A percentile compares a stretch with the other conserved stretches of the same genome.
These are phyloP conservation scores for Letharia columbiana DNA, from an alignment of 495 filamentous ascomycete species.

Conservation along the genomic window DNA sequence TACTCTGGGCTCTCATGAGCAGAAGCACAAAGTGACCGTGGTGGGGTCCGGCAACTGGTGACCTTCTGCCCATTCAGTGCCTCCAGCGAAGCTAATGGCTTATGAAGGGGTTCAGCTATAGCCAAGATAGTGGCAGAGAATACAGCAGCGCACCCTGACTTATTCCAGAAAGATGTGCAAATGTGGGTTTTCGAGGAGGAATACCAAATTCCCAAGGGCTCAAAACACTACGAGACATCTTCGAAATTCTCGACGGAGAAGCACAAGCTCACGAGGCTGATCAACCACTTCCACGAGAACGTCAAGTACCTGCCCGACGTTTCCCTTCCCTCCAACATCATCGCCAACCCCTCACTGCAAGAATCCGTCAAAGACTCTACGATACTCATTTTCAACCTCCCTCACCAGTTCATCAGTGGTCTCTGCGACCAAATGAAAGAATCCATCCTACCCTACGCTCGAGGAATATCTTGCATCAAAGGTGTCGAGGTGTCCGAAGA, in stretches of 20 bases:
- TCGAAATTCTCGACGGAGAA: slow-evolving; percentile 49
- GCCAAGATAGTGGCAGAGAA: slow-evolving; percentile 96
- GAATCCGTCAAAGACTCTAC: slow-evolving; percentile 74
- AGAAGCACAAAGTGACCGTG: slow-evolving; percentile 89
- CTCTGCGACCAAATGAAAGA: slow-evolving; percentile 80
- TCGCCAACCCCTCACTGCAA: slow-evolving; percentile 80
- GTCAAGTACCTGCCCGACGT: slow-evolving; percentile 91
- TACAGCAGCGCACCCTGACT: slow-evolving; percentile 58
- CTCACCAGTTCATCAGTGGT: slow-evolving; percentile 91
- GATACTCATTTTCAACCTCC: slow-evolving; percentile 92
- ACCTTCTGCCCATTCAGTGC: slow-evolving; percentile 20
- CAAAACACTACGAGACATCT: slow-evolving; percentile 49
- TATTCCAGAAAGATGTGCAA: slow-evolving; percentile 83
- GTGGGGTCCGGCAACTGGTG: slow-evolving; percentile 97
- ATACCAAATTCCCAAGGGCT: slow-evolving; percentile 58
- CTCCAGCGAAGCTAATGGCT: slow-evolving; percentile 16
- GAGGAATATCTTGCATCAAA: slow-evolving; percentile 97
- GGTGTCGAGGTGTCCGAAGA: slow-evolving; percentile 82
- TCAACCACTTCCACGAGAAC: slow-evolving; percentile 93
- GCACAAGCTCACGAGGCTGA: slow-evolving; percentile 79
- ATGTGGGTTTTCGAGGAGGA: slow-evolving; percentile 98
- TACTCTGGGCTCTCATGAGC: slow-evolving; percentile 37
- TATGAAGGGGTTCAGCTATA: slow-evolving; percentile 79
- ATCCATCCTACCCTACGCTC: slow-evolving; percentile 81
- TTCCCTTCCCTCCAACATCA: slow-evolving; percentile 70